Base-by-base conservation (phyloP, 176 grass and related monocot genomes). In the Oryza punctata region DNA sequence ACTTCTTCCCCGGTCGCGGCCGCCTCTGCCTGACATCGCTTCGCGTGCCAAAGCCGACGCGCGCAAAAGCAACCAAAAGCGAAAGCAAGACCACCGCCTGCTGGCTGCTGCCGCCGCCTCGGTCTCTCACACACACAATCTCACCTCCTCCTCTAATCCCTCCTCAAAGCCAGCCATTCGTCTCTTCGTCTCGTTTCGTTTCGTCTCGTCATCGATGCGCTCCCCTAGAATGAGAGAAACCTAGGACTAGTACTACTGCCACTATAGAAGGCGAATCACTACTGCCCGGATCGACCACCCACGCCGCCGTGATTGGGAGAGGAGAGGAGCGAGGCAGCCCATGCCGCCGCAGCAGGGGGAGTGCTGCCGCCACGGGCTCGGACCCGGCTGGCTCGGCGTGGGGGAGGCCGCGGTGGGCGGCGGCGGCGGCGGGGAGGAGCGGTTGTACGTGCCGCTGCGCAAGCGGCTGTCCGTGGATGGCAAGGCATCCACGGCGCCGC, bases 381-480 rank as follows among this genome's bases (percentile, higher is more conserved):
- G n/a, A n/a, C n/a, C n/a, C n/a, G n/a, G 81, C 41, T 75, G 83
- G 64, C 25, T 45, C 15, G 43, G 63, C 60, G 16, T 24, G 35
- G 24, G 29, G 35, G 24, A 19, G 32, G 70, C 9, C 9, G 44
- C 75, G 8, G 16, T 33, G 52, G 21, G 49, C 75, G 27, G 81
- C 77, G 78, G 71, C 28, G n/a, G n/a, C n/a, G 33, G 33, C 33
- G 33, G 33, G 6, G 33, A 35, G 65, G 37, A 78, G n/a, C 84
- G 88, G 65, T 82, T 73, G 64, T 88, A 84, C 81, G 30, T 81
- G 64, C 89, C 81, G 70, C 65, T 72, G 72, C 89, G 85, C 26
- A 90, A 90, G 74, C 88, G 88, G 45, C 61, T 90, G 35, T 90
- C 88, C 35, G 84, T 90, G 59, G 88, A 90, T 79, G 83, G 73